Evolutionary conservation across 768 basidiomycete species (phyloP), one percentile per base, ranked within the genome.

Genomic region (Boletus rex-veris): DNA sequence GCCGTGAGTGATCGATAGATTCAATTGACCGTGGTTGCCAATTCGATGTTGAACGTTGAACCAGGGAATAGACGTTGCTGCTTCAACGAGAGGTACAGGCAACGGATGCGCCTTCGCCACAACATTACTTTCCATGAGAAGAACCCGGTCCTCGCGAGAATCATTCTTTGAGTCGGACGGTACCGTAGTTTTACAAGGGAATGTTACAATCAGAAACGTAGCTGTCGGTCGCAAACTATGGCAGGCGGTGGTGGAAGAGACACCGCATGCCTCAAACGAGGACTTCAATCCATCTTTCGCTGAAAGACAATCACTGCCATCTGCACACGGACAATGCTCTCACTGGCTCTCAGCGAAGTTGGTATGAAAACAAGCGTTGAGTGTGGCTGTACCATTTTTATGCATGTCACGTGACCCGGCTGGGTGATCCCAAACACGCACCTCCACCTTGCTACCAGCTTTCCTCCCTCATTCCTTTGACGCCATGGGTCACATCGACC

Each of bases 261-360:
- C 81, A 76, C 79, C 72, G 75, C 76, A 74, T 71, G 71, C 87
- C 84, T 89, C 87, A 89, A 88, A 89, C 86, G 71, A 81, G 80
- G 83, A 85, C 76, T 46, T 53, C 52, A 43, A n/a, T 67, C 59
- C 44, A 44, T 77, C 64, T 77, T 45, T 69, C 75, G 72, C 65
- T 51, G 55, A 48, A 61, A 69, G 63, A 55, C 58, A 53, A 38
- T 48, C 33, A 50, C 46, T 60, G 49, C 54, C 48, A 45, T 10
- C 35, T 52, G 21, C 33, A 35, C 41, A 39, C 55, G 57, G 58
- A 57, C 67, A 66, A 57, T 45, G 65, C 58, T 28, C n/a, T 52
- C 40, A 50, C 21, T 21, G 21, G 39, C 55, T 49, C 58, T 36
- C 41, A 58, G 68, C 66, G 73, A 67, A 18, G 15, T 21, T 43